Base-by-base conservation (phyloP, 2,329 filamentous ascomycete species). In the Fusarium nodosum region DNA sequence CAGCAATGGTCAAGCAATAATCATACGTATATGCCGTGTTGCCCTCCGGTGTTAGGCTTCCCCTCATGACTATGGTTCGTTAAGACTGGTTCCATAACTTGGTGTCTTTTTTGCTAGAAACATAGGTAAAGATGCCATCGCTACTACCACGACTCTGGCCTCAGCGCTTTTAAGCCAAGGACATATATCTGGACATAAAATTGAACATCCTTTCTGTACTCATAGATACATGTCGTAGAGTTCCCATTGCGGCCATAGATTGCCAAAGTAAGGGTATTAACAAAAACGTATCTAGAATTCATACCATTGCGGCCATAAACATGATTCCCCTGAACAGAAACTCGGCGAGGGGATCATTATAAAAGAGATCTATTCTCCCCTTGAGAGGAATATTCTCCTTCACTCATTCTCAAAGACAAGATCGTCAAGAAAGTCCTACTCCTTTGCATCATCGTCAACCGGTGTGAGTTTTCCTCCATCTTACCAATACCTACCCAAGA, bases 1-100 rank as follows among this genome's bases (percentile, higher is more conserved):
- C n/a, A 13, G 10, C 15, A 11, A 36, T 38, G 0, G 11, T 13
- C 0, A 20, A 38, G 0, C 0, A 38, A n/a, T 20, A 38, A 0
- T 10, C 9, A n/a, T 38, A 5, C 34, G 10, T n/a, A 38, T 11
- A 38, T 20, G 11, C 36, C n/a, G 10, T 18, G 18, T 18, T 28
- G 2, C 28, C 28, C 28, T 28, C 28, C 28, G 9, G 2, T 28
- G 10, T 28, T 28, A 2, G 28, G 28, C 28, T 28, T 28, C 28
- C 9, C 28, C 9, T 28, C 3, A 9, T 11, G 9, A 28, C 28
- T 10, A 10, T 28, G 10, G 11, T 28, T 26, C 28, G 28, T 28
- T 3, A 28, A 4, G 28, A 28, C 9, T 33, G 31, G 12, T 33
- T 33, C 12, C 7, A 6, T 20, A 11, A 20, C 36, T 13, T 38